phyloP scores from a whole-genome alignment of 169 alveolate species.

The Cryptosporidium bovis region DNA sequence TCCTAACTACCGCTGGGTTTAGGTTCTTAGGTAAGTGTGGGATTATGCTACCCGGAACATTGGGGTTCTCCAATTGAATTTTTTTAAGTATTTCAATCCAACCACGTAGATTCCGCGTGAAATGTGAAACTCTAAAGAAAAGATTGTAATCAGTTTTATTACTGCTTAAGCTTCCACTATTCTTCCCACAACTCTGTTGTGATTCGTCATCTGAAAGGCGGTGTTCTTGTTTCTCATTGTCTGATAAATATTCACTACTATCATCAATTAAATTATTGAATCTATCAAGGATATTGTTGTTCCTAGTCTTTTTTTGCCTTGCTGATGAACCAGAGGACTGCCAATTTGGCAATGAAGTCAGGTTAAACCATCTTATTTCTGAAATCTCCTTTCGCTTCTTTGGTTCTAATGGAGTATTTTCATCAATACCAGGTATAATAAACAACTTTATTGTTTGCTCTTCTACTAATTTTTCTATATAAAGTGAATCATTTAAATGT shows the following conservation, averaged over 20 bases:
- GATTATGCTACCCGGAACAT: constrained; percentile 21
- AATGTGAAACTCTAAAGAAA: constrained; percentile 75
- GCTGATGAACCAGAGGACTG: constrained; percentile 1
- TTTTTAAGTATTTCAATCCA: constrained; percentile 77
- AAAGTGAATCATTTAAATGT: constrained; percentile 81
- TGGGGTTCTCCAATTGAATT: constrained; percentile 42
- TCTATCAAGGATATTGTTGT: neutral
- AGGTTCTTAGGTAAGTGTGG: constrained; percentile 54
- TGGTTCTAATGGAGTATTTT: constrained; percentile 82
- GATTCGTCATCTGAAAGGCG: constrained; percentile 33
- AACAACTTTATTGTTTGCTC: constrained; percentile 86
- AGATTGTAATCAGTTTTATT: constrained; percentile 16
- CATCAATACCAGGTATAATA: constrained; percentile 88
- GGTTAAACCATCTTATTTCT: constrained; percentile 85
- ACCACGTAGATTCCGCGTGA: constrained; percentile 78
- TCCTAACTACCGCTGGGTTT: constrained; percentile 74
- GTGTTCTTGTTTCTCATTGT: constrained; percentile 18
- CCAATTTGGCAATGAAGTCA: constrained; percentile 76
- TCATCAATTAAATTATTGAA: neutral
- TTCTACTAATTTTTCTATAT: constrained; percentile 81
- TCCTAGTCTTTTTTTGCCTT: constrained; percentile 19
- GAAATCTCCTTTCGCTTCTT: constrained; percentile 87
- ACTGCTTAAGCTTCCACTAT: neutral
- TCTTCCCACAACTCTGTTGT: neutral
- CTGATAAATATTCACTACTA: constrained; percentile 39